Evolutionary conservation across 306 rosid species (phyloP), one percentile per base, ranked within the genome.

Genomic region (Castanea mollissima): DNA sequence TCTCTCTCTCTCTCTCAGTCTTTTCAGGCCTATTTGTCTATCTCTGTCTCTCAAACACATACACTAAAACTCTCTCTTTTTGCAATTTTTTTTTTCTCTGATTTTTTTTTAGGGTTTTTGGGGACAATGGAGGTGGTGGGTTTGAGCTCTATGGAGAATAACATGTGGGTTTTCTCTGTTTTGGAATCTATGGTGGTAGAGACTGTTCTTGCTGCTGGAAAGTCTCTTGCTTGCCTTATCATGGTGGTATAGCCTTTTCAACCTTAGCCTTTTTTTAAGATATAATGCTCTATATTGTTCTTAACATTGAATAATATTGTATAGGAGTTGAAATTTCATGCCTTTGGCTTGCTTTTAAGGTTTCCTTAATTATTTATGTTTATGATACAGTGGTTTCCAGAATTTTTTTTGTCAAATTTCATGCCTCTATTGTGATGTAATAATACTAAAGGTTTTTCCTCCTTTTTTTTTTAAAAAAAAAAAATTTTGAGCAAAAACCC

Each of bases 181-280:
- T 16, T 84, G 41, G 91, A 89, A 70, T 82, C 89, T 71, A 10
- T 87, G 86, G 60, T 76, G 74, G 79, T 82, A 70, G 79, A 89
- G 77, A 72, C 89, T 72, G 11, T 86, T 75, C 67, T 89, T 38
- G 29, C 87, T 44, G 81, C 90, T 63, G 82, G 68, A 5, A 89
- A 87, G 71, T 87, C 91, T 55, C 85, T 91, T 74, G 83, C 87
- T 75, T 85, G 62, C 80, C 78, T 92, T 87, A 74, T 94, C 55
- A 5, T 85, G 8, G 81, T 58, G 87, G 97, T 90, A 88, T 74
- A 56, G 14, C 73, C 29, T 79, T 52, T 23, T 38, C 2, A 10
- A 2, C 52, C 18, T 2, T 41, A 41, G 46, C 46, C 3, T 5
- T 4, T 60, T 31, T 74, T 74, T 1, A 31, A 29, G 6, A 55